A percentile compares a stretch with the other conserved stretches of the same genome.
Evolutionary conservation across 2,329 filamentous ascomycete species (phyloP).

Genomic region (Ophiostoma himal-ulmi): DNA sequence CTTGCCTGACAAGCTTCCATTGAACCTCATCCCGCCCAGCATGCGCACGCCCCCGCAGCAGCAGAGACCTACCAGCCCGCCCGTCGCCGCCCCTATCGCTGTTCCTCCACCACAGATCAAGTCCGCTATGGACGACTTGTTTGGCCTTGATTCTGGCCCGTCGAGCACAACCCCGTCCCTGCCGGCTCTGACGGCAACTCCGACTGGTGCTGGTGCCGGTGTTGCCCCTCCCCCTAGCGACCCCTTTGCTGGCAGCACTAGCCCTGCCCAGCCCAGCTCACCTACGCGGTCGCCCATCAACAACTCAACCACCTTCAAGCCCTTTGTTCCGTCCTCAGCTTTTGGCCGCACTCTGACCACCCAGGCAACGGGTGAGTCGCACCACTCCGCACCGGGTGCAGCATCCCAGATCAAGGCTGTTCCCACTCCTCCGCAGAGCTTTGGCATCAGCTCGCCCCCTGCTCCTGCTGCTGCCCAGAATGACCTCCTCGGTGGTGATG

Average conservation of each 20-base stretch:
- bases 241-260: slow-evolving; percentile 53
- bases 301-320: slow-evolving; percentile 61
- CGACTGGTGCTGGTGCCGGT: slow-evolving; percentile 40
- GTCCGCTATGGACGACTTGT: slow-evolving; percentile 87
- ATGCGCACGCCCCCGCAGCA: slow-evolving; percentile 63
- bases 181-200: slow-evolving; percentile 19
- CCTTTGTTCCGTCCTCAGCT: slow-evolving; percentile 84
- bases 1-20: slow-evolving; percentile 70
- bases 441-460: slow-evolving; percentile 12
- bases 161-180: slow-evolving; percentile 42
- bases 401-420: slow-evolving; percentile 28
- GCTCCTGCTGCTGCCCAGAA: slow-evolving; percentile 41
- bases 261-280: slow-evolving; percentile 47
- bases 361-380: slow-evolving; percentile 65
- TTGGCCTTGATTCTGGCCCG: slow-evolving; percentile 71
- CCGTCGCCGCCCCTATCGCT: slow-evolving; percentile 30
- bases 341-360: slow-evolving; percentile 79
- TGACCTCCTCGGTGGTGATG: slow-evolving; percentile 84
- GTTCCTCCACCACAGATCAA: slow-evolving; percentile 38
- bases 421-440: not conserved
- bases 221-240: slow-evolving; percentile 55
- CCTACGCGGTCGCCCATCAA: slow-evolving; percentile 45
- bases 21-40: slow-evolving; percentile 77
- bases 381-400: slow-evolving; percentile 41
- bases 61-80: slow-evolving; percentile 44